Evolutionary conservation across 176 grass and related monocot genomes (phyloP).

Genomic region (Eragrostis curvula): DNA sequence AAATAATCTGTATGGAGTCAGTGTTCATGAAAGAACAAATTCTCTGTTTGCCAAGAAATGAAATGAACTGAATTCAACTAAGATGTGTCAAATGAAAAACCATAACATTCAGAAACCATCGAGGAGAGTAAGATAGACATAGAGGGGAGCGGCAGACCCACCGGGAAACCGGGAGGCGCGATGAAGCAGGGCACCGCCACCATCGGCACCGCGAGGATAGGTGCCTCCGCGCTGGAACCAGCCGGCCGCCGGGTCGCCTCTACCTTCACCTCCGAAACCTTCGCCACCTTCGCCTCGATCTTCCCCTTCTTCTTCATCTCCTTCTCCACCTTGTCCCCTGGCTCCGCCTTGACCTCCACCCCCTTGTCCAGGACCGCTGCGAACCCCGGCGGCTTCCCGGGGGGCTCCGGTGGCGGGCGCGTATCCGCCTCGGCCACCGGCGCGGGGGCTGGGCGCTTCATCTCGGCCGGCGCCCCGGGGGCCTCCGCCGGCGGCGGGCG

Average conservation of each 20-base stretch:
- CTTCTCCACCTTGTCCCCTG: background rate
- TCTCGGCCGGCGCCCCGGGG: background rate
- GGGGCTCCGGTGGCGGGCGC: slow-evolving; percentile 1
- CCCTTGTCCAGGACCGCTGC: background rate
- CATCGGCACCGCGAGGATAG: slow-evolving; percentile 65
- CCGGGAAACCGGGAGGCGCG: slow-evolving; percentile 62
- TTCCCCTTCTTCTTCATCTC: background rate
- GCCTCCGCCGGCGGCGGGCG: slow-evolving; percentile 5
- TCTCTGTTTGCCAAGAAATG: no score
- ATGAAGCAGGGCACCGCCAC: slow-evolving; percentile 70
- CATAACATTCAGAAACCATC: no score
- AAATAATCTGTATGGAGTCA: no score
- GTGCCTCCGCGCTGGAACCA: slow-evolving; percentile 17
- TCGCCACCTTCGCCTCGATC: background rate
- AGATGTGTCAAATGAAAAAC: background rate
- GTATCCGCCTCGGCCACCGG: slow-evolving; percentile 1
- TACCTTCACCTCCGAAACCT: slow-evolving; percentile 20
- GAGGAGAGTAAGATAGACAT: background rate
- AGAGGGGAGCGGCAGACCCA: slow-evolving; percentile 49
- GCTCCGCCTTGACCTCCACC: slow-evolving; percentile 29
- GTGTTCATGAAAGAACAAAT: no score
- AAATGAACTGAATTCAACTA: background rate
- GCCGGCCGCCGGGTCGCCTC: slow-evolving; percentile 33
- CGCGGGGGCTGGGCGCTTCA: background rate
- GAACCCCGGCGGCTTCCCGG: background rate